phyloP scores from a whole-genome alignment of 129 eudicot species.

The Oenanthe sinensis region DNA sequence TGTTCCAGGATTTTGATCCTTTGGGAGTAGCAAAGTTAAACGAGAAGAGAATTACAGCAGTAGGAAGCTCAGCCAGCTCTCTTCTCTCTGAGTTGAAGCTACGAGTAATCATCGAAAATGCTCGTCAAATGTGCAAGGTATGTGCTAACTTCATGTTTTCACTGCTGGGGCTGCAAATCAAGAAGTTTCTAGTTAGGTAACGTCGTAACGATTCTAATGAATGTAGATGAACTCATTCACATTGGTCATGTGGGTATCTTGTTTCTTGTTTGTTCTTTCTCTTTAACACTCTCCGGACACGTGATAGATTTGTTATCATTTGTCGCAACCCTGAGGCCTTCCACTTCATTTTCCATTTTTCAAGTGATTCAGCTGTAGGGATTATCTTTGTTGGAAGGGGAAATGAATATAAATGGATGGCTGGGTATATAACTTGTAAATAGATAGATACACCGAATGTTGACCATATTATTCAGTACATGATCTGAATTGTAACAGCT shows the following conservation, averaged over 20 bases:
- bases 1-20: conserved; percentile 75
- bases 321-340: background rate
- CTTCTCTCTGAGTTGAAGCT: conserved; percentile 82
- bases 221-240: background rate
- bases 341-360: background rate
- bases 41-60: conserved; percentile 61
- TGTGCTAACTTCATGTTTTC: conserved; percentile 1
- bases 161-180: background rate
- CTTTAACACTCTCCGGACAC: background rate
- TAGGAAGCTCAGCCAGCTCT: conserved; percentile 61
- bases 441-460: background rate
- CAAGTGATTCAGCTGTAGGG: background rate
- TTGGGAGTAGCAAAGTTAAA: conserved; percentile 57
- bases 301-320: background rate
- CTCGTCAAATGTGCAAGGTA: conserved; percentile 87
- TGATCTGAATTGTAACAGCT: background rate
- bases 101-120: conserved; percentile 70
- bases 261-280: background rate
- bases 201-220: background rate
- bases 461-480: background rate
- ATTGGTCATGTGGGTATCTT: background rate
- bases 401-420: background rate
- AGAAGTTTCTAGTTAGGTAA: background rate
- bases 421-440: background rate
- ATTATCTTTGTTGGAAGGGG: background rate